These are phyloP conservation scores for Thielaviopsis musarum DNA, from an alignment of 2,329 filamentous ascomycete species.

Conservation along the genomic window DNA sequence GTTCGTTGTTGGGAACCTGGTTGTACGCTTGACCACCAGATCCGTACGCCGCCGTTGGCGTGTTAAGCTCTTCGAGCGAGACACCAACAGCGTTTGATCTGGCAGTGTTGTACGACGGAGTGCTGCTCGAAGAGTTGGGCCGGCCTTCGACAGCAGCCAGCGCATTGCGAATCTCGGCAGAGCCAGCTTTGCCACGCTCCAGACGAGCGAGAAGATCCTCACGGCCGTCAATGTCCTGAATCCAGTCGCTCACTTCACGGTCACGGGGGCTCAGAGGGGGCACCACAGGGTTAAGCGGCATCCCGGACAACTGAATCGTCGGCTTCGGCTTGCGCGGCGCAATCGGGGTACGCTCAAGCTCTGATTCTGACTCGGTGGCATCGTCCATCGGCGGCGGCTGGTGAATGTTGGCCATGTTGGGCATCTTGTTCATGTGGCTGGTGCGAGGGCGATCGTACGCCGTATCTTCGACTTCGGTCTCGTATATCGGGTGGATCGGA, in stretches of 20 bases:
- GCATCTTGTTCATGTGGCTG: constrained; percentile 9
- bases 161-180: constrained; percentile 11
- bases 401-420: constrained; percentile 5
- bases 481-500: constrained; percentile 32
- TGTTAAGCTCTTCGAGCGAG: constrained; percentile 34
- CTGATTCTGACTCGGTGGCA: background rate
- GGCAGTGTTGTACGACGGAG: constrained; percentile 34
- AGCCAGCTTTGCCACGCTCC: constrained; percentile 16
- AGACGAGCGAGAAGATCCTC: constrained; percentile 34
- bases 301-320: background rate
- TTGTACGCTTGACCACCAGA: constrained; percentile 13
- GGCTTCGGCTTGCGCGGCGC: background rate
- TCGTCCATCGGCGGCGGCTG: constrained; percentile 8
- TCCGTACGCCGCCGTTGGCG: background rate
- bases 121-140: constrained; percentile 26
- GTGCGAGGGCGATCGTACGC: constrained; percentile 12
- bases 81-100: constrained; percentile 33
- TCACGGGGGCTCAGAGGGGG: constrained; percentile 17
- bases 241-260: constrained; percentile 41
- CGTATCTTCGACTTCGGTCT: constrained; percentile 34
- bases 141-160: constrained; percentile 13
- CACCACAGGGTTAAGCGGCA: constrained; percentile 16
- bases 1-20: constrained; percentile 18
- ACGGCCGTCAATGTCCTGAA: constrained; percentile 36
- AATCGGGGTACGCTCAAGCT: background rate